Evolutionary conservation across 2,329 filamentous ascomycete species (phyloP).

Genomic region (Moelleriella libera): DNA sequence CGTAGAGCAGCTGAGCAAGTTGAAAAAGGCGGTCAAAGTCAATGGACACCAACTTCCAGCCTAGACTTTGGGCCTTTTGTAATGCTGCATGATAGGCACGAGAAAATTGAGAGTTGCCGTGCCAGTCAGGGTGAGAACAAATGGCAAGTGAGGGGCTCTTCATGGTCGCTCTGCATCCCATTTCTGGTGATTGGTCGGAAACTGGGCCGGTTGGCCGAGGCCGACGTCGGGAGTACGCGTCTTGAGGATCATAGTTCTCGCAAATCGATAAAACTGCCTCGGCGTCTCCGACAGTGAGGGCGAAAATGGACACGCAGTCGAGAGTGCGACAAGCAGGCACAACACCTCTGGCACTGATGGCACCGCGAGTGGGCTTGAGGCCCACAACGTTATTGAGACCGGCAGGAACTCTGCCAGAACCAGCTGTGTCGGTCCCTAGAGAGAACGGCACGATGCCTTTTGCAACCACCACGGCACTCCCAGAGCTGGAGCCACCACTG

Average conservation of each 20-base stretch:
- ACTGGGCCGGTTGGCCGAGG: conserved; percentile 1
- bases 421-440: conserved; percentile 41
- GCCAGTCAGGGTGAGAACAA: no score
- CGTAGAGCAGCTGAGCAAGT: conserved; percentile 39
- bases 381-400: conserved; percentile 39
- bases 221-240: conserved; percentile 30
- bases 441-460: conserved; percentile 40
- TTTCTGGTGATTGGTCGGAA: neutral
- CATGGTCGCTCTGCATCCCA: no score
- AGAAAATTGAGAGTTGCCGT: no score
- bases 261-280: conserved; percentile 31
- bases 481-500: conserved; percentile 42
- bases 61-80: conserved; percentile 19
- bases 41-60: conserved; percentile 25
- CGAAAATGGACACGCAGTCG: conserved; percentile 41
- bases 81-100: conserved; percentile 25
- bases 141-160: no score
- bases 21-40: conserved; percentile 36
- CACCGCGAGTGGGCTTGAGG: conserved; percentile 36
- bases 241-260: conserved; percentile 31
- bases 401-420: conserved; percentile 38
- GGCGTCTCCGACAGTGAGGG: conserved; percentile 33
- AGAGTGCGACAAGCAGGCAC: conserved; percentile 41
- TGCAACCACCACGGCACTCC: conserved; percentile 39
- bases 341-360: conserved; percentile 32